Percentiles rank a stretch among this genome's conserved stretches.
Evolutionary conservation across 1,284 basidiomycete genomes (phyloP).

Genomic region (Kalmanozyma brasiliensis): DNA sequence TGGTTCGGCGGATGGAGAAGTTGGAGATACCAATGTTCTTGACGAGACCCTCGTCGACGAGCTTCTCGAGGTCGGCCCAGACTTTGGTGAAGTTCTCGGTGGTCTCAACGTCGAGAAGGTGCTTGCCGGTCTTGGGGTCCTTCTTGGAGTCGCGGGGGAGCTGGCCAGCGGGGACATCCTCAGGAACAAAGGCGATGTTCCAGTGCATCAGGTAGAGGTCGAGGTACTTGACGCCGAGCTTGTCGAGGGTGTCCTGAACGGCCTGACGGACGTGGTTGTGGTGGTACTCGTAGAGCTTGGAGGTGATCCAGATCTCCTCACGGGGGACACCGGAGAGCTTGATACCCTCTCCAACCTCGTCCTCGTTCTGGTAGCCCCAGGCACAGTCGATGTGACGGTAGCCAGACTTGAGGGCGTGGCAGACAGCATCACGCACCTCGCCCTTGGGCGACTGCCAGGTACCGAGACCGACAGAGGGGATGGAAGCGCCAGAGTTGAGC

Average conservation of each 20-base stretch:
- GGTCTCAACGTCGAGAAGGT: slow-evolving; percentile 78
- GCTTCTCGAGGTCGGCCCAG: slow-evolving; percentile 58
- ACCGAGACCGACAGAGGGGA: slow-evolving; percentile 56
- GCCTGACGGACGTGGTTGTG: slow-evolving; percentile 70
- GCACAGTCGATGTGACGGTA: slow-evolving; percentile 61
- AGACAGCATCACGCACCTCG: slow-evolving; percentile 72
- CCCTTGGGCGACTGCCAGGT: slow-evolving; percentile 57
- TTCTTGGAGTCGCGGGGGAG: slow-evolving; percentile 61
- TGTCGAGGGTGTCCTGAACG: slow-evolving; percentile 79
- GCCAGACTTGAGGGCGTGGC: slow-evolving; percentile 58
- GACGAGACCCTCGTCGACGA: slow-evolving; percentile 60
- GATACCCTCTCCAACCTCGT: slow-evolving; percentile 85
- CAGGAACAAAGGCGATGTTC: slow-evolving; percentile 67
- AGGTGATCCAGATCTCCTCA: slow-evolving; percentile 83
- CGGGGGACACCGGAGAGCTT: slow-evolving; percentile 77
- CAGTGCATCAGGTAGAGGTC: slow-evolving; percentile 87
- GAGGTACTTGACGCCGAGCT: slow-evolving; percentile 79
- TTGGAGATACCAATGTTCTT: slow-evolving; percentile 74
- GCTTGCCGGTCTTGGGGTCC: slow-evolving; percentile 64
- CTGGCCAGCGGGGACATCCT: slow-evolving; percentile 49
- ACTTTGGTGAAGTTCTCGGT: slow-evolving; percentile 52
- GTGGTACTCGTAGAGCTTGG: slow-evolving; percentile 80
- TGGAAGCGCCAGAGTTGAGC: slow-evolving; percentile 55
- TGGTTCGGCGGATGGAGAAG: slow-evolving; percentile 61
- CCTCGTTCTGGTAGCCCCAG: slow-evolving; percentile 75